Evolutionary conservation across 2,329 filamentous ascomycete species (phyloP), one percentile per base, ranked within the genome.

Genomic region (Microsporum canis): DNA sequence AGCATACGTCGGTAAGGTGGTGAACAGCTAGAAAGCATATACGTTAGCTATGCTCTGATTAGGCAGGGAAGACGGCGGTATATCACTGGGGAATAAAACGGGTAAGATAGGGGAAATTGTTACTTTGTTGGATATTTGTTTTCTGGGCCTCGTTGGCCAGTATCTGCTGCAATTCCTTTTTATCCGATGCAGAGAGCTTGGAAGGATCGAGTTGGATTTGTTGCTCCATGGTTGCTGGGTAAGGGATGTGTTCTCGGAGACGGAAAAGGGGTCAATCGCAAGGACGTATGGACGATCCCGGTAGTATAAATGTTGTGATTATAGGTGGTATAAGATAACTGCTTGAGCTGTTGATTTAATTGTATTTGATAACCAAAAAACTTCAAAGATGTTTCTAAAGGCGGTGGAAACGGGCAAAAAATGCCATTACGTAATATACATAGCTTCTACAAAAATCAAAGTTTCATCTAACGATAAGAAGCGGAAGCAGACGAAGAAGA

Each of bases 151-250:
- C 91, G 71, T 88, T 90, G 68, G 84, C 78, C 62, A 96, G 81
- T 75, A 96, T 92, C 71, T 90, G 85, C 70, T 90, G 88, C 49
- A 99, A 82, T 76, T 97, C 91, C 66, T 84, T 80, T 82, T 91
- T 94, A 77, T 96, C 91, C 71, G 83, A 82, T 63, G 89, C 86
- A 69, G 83, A 88, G 72, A 96, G 86, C 76, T 85, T 85, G 69
- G 84, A 82, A 66, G 92, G 78, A 71, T 91, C 88, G 70, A 85
- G 58, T 61, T 75, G 71, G 17, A 69, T 60, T 59, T 71, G 69
- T 49, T 63, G 47, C 60, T 76, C 74, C 74, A 76, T 76, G 61
- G 57, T 69, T 31, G 27, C 45, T 3, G 27, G 23, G 45, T 51
- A 29, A 33, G 1, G 8, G 23, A 6, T 47, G 23, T 47, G 41